A percentile compares a stretch with the other conserved stretches of the same genome.
Evolutionary conservation across 176 grass and related monocot genomes (phyloP).

Genomic region (Melocanna baccifera): DNA sequence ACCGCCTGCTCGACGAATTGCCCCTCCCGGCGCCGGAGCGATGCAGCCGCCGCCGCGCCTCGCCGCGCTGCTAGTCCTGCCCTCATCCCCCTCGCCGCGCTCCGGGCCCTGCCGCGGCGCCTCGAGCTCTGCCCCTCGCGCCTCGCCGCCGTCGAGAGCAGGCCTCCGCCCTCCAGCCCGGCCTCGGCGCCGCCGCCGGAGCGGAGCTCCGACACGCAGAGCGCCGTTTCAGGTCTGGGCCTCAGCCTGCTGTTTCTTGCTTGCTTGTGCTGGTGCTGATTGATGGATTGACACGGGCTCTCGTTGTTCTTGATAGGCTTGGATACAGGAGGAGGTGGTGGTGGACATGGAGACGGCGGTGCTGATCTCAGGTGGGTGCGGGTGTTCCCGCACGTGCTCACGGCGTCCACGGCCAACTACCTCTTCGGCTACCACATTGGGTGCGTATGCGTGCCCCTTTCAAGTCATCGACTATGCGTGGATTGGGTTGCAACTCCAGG

Average conservation of each 20-base stretch:
- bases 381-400: conserved; percentile 86
- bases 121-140: conserved; percentile 20
- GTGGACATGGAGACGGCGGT: conserved; percentile 28
- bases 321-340: conserved; percentile 9
- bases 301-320: neutral
- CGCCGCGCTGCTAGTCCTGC: neutral
- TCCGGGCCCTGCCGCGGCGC: conserved; percentile 27
- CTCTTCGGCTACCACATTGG: conserved; percentile 97
- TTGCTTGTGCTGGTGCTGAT: conserved; percentile 1
- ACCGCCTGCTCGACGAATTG: conserved; percentile 42
- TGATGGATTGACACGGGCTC: neutral
- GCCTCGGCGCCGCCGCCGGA: neutral
- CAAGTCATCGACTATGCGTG: neutral
- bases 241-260: neutral
- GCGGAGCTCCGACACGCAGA: neutral
- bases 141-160: conserved; percentile 31
- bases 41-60: conserved; percentile 10
- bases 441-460: conserved; percentile 55
- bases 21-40: neutral
- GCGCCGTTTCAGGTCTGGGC: neutral
- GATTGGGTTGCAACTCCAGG: neutral
- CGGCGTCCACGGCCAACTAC: conserved; percentile 92
- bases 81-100: neutral
- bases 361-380: conserved; percentile 69
- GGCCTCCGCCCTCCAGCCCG: conserved; percentile 24